Base-by-base conservation (phyloP, 2,329 filamentous ascomycete species). In the Botryosphaeria agaves region DNA sequence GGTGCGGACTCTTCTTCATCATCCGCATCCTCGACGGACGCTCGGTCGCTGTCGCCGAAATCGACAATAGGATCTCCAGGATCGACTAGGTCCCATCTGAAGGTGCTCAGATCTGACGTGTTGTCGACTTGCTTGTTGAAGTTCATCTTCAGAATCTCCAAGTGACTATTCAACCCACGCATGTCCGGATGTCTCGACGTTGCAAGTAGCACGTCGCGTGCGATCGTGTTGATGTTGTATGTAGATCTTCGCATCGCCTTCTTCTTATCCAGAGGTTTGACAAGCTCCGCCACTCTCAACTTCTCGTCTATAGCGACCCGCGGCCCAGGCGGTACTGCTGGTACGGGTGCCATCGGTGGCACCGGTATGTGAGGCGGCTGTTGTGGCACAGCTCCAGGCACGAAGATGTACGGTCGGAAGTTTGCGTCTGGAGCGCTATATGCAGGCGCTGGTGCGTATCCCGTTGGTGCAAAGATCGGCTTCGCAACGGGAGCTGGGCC, bases 151-250 rank as follows among this genome's bases (percentile, higher is more conserved):
- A 69, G 44, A 19, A 53, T 41, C 32, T 63, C 55, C 35, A 77
- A 51, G 50, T 77, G 72, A 18, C 59, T 55, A 41, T 79, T 79
- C 20, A 79, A 48, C 2, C 57, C 49, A 16, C 61, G 51, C 46
- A 72, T 66, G 7, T 62, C 62, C 0, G 72, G 72, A 44, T 77
- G 72, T 34, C 65, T 63, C 11, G 69, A 69, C 8, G 69, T 59
- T 11, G 69, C 66, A 29, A 76, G 61, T 7, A 78, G 52, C 5
- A 79, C 59, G 43, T 76, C 71, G 30, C 69, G 55, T 4, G 72
- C 72, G 35, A 78, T 72, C 0, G 69, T 76, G 26, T 61, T 58
- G 1, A 65, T 59, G 41, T 76, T 61, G 42, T 78, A 78, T 11
- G 49, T 57, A 5, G 57, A 57, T 35, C 64, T 64, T 16, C 57